phyloP scores from a whole-genome alignment of 306 rosid species.

The Leucaena leucocephala region DNA sequence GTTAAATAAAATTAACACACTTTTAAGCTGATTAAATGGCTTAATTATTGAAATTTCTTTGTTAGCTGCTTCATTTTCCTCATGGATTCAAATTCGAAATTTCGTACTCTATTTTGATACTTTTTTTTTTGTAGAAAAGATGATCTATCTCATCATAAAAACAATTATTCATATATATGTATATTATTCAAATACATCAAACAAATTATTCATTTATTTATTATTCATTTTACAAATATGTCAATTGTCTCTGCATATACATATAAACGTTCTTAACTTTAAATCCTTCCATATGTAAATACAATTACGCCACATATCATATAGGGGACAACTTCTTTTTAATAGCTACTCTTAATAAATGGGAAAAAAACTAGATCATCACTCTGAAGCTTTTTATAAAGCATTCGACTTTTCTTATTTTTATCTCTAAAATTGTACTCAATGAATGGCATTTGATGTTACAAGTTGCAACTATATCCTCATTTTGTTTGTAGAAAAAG shows the following conservation, averaged over 20 bases:
- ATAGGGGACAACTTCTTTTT: not conserved
- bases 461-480: not conserved
- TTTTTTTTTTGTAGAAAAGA: too few relatives aligned
- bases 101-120: too few relatives aligned
- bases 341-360: not conserved
- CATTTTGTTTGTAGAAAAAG: not conserved
- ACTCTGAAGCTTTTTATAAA: not conserved
- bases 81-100: too few relatives aligned
- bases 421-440: not conserved
- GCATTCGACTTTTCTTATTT: not conserved
- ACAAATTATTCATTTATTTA: not conserved
- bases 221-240: not conserved
- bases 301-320: not conserved
- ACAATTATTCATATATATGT: not conserved
- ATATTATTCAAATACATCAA: not conserved
- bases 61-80: not conserved
- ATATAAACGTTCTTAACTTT: not conserved
- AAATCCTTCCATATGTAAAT: not conserved
- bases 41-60: not conserved
- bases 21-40: not conserved
- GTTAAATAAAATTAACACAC: not conserved
- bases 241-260: not conserved
- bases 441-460: constrained; percentile 17
- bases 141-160: not conserved
- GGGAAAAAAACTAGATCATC: not conserved